Base-by-base conservation (phyloP, 2,329 filamentous ascomycete species). In the Trichoderma koningiopsis region DNA sequence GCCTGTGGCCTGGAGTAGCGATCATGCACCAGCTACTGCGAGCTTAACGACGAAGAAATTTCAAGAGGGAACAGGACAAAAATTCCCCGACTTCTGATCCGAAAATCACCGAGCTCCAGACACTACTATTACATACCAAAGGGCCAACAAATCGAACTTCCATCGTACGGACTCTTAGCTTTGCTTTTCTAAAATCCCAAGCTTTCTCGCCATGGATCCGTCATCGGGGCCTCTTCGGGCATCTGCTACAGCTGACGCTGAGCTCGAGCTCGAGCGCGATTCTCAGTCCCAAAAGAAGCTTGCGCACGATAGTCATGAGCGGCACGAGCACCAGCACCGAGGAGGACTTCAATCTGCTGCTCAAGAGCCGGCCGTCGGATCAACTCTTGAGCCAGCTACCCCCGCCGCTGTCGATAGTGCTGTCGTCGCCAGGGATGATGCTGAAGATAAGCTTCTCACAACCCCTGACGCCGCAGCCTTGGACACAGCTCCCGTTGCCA, bases 141-240 rank as follows among this genome's bases (percentile, higher is more conserved):
- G n/a, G 47, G 27, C 49, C 53, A 24, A 37, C 63, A 13, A 55
- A 52, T 58, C 62, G n/a, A 49, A 29, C 37, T 55, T 52, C 33
- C 55, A 33, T 49, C 33, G n/a, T 56, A 64, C 49, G 49, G 61
- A 29, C 5, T 43, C 56, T 37, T 43, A n/a, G 43, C 47, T 49
- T 24, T 49, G 7, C 13, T 49, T 49, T 7, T 35, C 27, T 57
- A 5, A 24, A 7, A 1, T 57, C 16, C 22, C 19, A 19, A 66
- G 55, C 49, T 55, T 59, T 43, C 47, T 68, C 33, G 53, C 72
- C 63, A 77, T 76, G 74, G 76, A 76, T 72, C 74, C 74, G 70
- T 75, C 74, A 47, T 75, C 77, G 78, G 77, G 74, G 72, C 70
- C 75, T 78, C 72, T 76, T 79, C 76, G 77, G 76, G 73, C 77